Evolutionary conservation across 2,329 filamentous ascomycete genomes (phyloP).

Genomic region (Hypoxylon sp.): DNA sequence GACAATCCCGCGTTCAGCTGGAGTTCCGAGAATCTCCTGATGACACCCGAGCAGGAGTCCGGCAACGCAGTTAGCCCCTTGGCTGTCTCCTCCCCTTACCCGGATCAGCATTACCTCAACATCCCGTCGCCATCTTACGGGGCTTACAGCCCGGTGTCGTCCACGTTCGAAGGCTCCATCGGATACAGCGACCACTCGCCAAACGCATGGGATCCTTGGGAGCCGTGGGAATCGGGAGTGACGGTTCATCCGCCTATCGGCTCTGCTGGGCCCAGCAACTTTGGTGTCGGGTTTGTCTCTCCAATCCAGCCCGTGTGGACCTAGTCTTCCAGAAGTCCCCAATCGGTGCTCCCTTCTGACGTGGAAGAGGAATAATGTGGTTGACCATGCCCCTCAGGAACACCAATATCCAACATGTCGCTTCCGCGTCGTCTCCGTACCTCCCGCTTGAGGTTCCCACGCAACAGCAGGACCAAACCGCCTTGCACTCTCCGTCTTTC

Average conservation of each 20-base stretch:
- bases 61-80: constrained; percentile 65
- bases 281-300: constrained; percentile 71
- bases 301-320: constrained; percentile 72
- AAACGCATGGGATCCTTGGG: constrained; percentile 62
- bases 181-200: constrained; percentile 70
- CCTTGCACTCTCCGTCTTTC: constrained; percentile 53
- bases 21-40: constrained; percentile 71
- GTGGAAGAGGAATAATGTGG: constrained; percentile 58
- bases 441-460: constrained; percentile 58
- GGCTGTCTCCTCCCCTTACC: constrained; percentile 67
- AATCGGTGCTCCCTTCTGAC: constrained; percentile 55
- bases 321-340: constrained; percentile 59
- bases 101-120: constrained; percentile 68
- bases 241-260: constrained; percentile 61
- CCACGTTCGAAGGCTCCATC: constrained; percentile 71
- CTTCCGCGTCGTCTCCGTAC: constrained; percentile 58
- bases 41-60: constrained; percentile 62
- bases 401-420: constrained; percentile 49
- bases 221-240: constrained; percentile 62
- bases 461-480: constrained; percentile 44
- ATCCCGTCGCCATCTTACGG: constrained; percentile 72
- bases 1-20: constrained; percentile 70
- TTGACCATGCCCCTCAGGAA: constrained; percentile 68
- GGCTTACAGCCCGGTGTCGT: constrained; percentile 72
- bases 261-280: constrained; percentile 56